Conservation (phyloP, 495 filamentous ascomycete species). For the Cairneyella variabilis region DNA sequence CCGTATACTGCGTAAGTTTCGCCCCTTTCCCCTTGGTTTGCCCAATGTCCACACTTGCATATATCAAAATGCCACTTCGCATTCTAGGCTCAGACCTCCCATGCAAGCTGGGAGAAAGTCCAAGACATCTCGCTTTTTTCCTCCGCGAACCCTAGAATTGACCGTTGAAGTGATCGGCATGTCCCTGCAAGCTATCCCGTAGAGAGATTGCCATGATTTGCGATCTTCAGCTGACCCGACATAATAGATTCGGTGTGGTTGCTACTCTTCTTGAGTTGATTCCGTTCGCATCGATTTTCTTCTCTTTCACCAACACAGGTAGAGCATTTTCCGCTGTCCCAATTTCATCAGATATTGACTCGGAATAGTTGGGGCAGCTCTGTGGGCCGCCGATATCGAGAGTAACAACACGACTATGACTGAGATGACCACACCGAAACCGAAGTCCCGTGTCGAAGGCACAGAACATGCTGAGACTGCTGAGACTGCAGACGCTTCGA, state of each 20-base stretch:
- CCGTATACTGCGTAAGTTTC: slow-evolving; percentile 71
- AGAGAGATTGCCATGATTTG: no score
- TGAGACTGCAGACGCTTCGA: no score
- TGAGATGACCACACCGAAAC: slow-evolving; percentile 47
- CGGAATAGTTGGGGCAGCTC: slow-evolving; percentile 67
- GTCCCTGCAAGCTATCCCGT: no score
- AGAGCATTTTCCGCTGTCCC: slow-evolving; percentile 12
- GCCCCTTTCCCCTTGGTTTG: no score
- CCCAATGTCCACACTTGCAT: no score
- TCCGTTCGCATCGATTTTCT: slow-evolving; percentile 76
- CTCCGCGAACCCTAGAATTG: no score
- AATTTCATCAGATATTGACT: not conserved
- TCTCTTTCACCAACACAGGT: slow-evolving; percentile 85
- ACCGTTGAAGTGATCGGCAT: no score
- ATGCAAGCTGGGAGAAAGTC: no score
- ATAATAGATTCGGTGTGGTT: slow-evolving; percentile 67
- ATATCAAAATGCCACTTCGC: no score
- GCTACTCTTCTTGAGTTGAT: slow-evolving; percentile 79
- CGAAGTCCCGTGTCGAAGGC: slow-evolving; percentile 47
- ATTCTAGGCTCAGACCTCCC: no score
- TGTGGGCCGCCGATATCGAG: slow-evolving; percentile 94
- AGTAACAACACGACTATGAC: slow-evolving; percentile 45
- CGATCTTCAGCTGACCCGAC: slow-evolving; percentile 14
- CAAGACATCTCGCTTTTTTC: no score
- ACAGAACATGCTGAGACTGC: slow-evolving; percentile 49